These are phyloP conservation scores for Speleostelium caveatum DNA, from an alignment of 78 protist species.

Conservation along the genomic window DNA sequence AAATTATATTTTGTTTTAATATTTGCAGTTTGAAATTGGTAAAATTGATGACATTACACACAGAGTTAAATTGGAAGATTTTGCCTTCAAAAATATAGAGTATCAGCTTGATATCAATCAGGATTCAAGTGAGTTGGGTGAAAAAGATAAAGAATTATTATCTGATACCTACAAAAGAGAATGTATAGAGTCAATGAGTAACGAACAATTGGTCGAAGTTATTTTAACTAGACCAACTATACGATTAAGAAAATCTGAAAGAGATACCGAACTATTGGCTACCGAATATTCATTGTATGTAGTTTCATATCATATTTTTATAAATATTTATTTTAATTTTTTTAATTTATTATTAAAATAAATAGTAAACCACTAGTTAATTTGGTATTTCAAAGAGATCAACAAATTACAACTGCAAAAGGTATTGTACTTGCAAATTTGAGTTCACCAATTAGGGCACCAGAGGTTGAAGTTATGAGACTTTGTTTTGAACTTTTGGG, in stretches of 20 bases:
- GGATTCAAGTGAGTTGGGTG: slow-evolving; percentile 40
- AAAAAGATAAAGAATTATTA: slow-evolving; percentile 28
- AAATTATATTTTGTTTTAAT: no score
- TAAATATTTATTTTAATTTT: background rate
- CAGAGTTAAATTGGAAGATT: slow-evolving; percentile 85
- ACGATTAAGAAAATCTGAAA: slow-evolving; percentile 53
- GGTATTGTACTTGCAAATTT: slow-evolving; percentile 90
- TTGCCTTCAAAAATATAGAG: slow-evolving; percentile 75
- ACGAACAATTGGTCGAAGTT: slow-evolving; percentile 85
- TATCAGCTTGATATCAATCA: slow-evolving; percentile 74
- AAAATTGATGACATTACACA: slow-evolving; percentile 64
- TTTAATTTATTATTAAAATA: background rate
- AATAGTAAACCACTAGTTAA: slow-evolving; percentile 74
- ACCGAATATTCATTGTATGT: slow-evolving; percentile 67
- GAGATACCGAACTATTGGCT: slow-evolving; percentile 76
- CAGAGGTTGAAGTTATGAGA: slow-evolving; percentile 89
- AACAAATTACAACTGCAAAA: slow-evolving; percentile 86
- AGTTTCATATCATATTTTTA: background rate
- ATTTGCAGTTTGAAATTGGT: background rate
- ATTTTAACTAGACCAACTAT: slow-evolving; percentile 89
- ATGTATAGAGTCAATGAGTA: slow-evolving; percentile 81
- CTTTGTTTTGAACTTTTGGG: slow-evolving; percentile 88
- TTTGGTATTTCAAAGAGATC: slow-evolving; percentile 91
- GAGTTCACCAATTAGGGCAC: slow-evolving; percentile 85
- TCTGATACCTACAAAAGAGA: slow-evolving; percentile 81